phyloP scores from a whole-genome alignment of 2,329 filamentous ascomycete genomes.

The Colletotrichum sp. region DNA sequence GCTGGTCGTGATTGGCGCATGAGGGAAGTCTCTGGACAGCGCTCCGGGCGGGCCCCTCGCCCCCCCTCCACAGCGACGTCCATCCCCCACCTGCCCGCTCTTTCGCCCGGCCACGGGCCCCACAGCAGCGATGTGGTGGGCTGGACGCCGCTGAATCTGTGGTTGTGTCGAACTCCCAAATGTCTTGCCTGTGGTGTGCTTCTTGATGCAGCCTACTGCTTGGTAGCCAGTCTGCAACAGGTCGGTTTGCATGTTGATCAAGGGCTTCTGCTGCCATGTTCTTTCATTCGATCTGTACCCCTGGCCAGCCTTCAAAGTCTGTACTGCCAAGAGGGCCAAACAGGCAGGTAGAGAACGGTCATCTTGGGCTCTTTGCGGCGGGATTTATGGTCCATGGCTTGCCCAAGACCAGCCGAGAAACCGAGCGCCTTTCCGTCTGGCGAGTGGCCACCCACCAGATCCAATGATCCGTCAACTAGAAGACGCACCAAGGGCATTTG shows the following conservation, averaged over 20 bases:
- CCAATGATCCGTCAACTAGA: background rate
- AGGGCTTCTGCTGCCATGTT: constrained; percentile 6
- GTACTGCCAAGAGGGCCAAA: background rate
- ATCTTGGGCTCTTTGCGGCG: background rate
- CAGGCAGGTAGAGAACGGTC: background rate
- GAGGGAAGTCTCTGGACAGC: background rate
- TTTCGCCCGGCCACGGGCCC: constrained; percentile 11
- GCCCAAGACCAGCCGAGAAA: background rate
- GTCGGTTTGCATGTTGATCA: background rate
- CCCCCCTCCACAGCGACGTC: background rate
- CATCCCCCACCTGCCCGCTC: constrained; percentile 9
- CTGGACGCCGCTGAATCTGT: background rate
- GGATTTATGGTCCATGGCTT: background rate
- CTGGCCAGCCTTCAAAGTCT: background rate
- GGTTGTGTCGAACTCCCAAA: background rate
- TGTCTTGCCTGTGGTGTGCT: background rate
- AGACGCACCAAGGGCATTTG: background rate
- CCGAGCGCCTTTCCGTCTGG: background rate
- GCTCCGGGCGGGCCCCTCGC: background rate
- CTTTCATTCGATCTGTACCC: background rate
- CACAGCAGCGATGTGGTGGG: constrained; percentile 2
- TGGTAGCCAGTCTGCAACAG: background rate
- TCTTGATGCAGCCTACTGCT: background rate
- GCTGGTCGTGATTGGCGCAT: background rate
- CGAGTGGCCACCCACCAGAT: background rate